Evolutionary conservation across 179 eudicot genomes (phyloP).

Genomic region (Silene noctiflora): DNA sequence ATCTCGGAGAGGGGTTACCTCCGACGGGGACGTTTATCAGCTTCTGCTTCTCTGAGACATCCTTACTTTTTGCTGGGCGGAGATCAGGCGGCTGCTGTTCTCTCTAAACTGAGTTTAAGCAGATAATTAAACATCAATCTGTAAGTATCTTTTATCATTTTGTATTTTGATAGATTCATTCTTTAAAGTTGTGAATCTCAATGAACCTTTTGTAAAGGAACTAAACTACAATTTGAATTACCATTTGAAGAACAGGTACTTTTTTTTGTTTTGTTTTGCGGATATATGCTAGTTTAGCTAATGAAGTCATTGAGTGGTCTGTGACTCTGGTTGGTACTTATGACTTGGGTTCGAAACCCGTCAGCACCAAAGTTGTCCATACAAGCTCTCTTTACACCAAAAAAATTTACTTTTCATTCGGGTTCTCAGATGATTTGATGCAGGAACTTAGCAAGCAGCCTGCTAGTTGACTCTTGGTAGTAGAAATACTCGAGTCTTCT

Average conservation of each 20-base stretch:
- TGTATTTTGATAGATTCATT: neutral
- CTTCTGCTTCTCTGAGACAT: constrained; percentile 91
- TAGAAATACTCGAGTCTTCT: neutral
- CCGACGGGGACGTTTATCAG: constrained; percentile 80
- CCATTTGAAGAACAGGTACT: no score
- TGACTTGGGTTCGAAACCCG: neutral
- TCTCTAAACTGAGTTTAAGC: constrained; percentile 71
- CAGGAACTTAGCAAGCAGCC: neutral
- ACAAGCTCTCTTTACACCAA: neutral
- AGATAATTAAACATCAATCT: constrained; percentile 17
- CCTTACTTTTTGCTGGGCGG: constrained; percentile 94
- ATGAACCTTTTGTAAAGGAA: neutral
- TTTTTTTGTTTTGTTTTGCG: no score
- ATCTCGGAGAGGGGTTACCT: constrained; percentile 74
- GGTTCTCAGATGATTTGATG: neutral
- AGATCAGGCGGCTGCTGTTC: constrained; percentile 94
- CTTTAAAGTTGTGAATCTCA: neutral
- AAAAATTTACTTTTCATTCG: neutral
- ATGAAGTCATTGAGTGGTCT: no score
- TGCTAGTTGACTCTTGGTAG: neutral
- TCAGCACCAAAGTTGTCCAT: neutral
- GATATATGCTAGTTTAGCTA: no score
- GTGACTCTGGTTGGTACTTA: no score
- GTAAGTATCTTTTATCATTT: constrained; percentile 10
- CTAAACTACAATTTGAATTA: no score